A percentile compares a stretch with the other conserved stretches of the same genome.
phyloP scores from a whole-genome alignment of 2,329 filamentous ascomycete genomes.

The Saccharata proteae region DNA sequence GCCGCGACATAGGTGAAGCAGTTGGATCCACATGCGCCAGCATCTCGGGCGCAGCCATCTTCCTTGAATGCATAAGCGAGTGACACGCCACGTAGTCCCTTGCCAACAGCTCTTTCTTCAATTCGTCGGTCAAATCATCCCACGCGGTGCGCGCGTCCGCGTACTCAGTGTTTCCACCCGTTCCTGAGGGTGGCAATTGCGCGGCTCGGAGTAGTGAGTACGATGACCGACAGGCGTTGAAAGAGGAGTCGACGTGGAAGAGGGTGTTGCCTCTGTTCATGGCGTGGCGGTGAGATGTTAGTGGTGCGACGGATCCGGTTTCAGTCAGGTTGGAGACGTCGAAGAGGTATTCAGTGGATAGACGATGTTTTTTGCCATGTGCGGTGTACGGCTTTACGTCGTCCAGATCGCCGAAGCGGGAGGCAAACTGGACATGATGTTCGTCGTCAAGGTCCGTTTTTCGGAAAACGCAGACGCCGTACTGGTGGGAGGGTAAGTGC shows the following conservation, averaged over 20 bases:
- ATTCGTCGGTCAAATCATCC: slow-evolving; percentile 18
- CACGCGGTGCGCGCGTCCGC: slow-evolving; percentile 16
- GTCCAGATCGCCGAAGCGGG: slow-evolving; percentile 43
- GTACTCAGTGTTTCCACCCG: slow-evolving; percentile 17
- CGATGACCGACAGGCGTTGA: slow-evolving; percentile 18
- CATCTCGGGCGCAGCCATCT: slow-evolving; percentile 37
- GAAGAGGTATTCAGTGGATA: slow-evolving; percentile 40
- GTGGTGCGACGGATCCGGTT: slow-evolving; percentile 31
- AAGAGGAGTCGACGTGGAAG: slow-evolving; percentile 19
- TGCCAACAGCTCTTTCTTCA: slow-evolving; percentile 16
- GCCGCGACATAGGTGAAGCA: slow-evolving; percentile 28
- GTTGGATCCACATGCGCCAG: slow-evolving; percentile 35
- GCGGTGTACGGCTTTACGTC: slow-evolving; percentile 39
- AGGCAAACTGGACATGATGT: slow-evolving; percentile 39
- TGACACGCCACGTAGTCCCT: slow-evolving; percentile 16
- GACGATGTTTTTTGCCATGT: slow-evolving; percentile 34
- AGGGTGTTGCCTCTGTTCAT: slow-evolving; percentile 25
- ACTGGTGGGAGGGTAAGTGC: slow-evolving; percentile 22
- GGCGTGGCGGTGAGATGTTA: slow-evolving; percentile 28
- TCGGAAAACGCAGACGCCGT: slow-evolving; percentile 42
- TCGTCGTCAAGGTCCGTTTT: slow-evolving; percentile 39
- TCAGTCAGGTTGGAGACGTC: slow-evolving; percentile 45
- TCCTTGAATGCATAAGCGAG: slow-evolving; percentile 40
- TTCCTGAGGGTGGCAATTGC: slow-evolving; percentile 15
- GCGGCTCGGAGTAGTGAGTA: slow-evolving; percentile 15